Evolutionary conservation across 1,139 yeast genomes (phyloP), one percentile per base, ranked within the genome.

Genomic region (Zygoascus meyerae): DNA sequence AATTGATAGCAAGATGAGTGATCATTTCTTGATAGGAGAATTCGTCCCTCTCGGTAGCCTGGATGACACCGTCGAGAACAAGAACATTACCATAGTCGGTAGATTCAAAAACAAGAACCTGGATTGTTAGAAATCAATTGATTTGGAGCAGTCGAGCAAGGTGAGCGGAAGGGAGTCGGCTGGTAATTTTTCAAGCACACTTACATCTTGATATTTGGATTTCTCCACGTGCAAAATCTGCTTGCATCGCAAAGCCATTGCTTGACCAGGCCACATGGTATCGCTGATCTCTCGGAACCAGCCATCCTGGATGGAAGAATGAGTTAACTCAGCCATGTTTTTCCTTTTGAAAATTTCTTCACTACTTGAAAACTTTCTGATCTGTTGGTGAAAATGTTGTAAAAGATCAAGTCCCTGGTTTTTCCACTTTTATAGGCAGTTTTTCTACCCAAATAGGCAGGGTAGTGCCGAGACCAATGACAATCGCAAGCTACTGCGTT

Each of bases 21-120:
- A 89, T 89, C 95, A 89, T 86, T 68, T 89, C 97, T 72, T 89
- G 97, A 73, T 86, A 86, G 46, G 95, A 79, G 67, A 86, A 89
- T 70, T 89, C 97, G 64, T 89, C 97, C 62, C 96, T 79, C 70
- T 89, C 97, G 44, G 96, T 86, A 48, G 83, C 92, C 70, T 89
- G 97, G 61, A 89, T 84, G 51, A 86, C 89, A 54, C 90, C 89
- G 68, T 89, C 97, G 60, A 89, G 75, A 26, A 87, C 96, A 58
- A 89, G 74, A 34, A 89, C 97, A 61, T 89, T 89, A 57, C 97
- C 97, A 66, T 86, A 87, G 65, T 82, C 81, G 40, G 90, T 79
- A 45, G 94, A 83, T 69, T 86, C 83, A 74, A 89, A 89, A 45
- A 89, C 92, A 52, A 89, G 73, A 28, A 89, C 53, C 57, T 55